A percentile compares a stretch with the other conserved stretches of the same genome.
phyloP scores from a whole-genome alignment of 1,139 yeast species.

The Kodamaea arcana region DNA sequence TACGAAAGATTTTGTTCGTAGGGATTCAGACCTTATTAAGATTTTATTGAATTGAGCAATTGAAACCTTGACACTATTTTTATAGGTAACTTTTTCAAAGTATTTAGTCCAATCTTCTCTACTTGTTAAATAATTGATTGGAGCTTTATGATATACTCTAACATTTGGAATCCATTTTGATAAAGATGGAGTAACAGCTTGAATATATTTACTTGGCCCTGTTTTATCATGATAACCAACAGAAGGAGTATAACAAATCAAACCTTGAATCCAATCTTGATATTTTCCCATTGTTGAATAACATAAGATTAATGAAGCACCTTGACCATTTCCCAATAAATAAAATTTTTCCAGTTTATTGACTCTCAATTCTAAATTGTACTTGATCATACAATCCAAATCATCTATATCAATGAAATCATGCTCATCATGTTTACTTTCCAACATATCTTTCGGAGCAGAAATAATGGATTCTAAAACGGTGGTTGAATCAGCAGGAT shows the following conservation, averaged over 20 bases:
- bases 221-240: constrained; percentile 56
- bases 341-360: constrained; percentile 42
- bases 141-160: constrained; percentile 55
- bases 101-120: constrained; percentile 48
- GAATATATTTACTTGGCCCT: constrained; percentile 49
- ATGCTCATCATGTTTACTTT: constrained; percentile 21
- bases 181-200: constrained; percentile 43
- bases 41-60: constrained; percentile 55
- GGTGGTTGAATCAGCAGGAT: constrained; percentile 3
- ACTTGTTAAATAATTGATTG: constrained; percentile 52
- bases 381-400: constrained; percentile 58
- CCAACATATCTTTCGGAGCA: constrained; percentile 55
- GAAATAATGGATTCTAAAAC: constrained; percentile 71
- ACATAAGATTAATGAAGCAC: constrained; percentile 78
- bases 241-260: constrained; percentile 65
- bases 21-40: constrained; percentile 55
- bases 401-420: constrained; percentile 55
- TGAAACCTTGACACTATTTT: constrained; percentile 40
- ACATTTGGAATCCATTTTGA: constrained; percentile 50
- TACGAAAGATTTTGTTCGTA: constrained; percentile 42
- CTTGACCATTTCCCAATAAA: constrained; percentile 92
- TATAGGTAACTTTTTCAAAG: constrained; percentile 27
- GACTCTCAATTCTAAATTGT: constrained; percentile 24
- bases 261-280: constrained; percentile 51
- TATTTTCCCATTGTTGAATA: constrained; percentile 68